Evolutionary conservation across 1,284 basidiomycete species (phyloP), one percentile per base, ranked within the genome.

Genomic region (Boletus albobrunnescens): DNA sequence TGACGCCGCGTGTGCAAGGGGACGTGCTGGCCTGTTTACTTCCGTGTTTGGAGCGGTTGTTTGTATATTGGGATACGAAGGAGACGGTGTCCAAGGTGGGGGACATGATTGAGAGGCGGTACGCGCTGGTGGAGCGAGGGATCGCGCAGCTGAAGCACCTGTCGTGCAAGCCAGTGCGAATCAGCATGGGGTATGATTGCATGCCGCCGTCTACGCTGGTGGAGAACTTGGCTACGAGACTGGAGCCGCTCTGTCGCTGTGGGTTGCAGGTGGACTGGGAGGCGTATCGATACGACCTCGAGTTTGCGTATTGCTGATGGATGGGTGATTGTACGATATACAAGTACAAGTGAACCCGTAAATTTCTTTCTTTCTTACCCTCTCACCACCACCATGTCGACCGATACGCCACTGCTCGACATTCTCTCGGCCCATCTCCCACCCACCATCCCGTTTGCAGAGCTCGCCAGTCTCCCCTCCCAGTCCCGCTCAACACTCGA

Each of bases 81-180:
- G 58, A 59, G 49, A 61, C 59, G 28, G 58, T 64, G 14, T 45
- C 49, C 19, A 53, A 48, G 44, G 60, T 65, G 47, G 59, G 56
- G 1, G 53, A 61, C 3, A 60, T 61, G 61, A 46, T 63, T 10
- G 59, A 61, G 44, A 19, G 37, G 28, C 56, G 61, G 23, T 59
- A 56, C 40, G 43, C 49, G 24, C 17, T 59, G 33, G 43, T 40
- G 0, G 56, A 45, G 4, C 46, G 36, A 2, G 59, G 55, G 13
- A 47, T 61, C 4, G 45, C 56, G n/a, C 57, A 39, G 26, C 9
- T 61, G 20, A 50, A 20, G 12, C 36, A 60, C 13, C 41, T 61
- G 24, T 59, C 53, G 32, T 61, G 59, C 51, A 63, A 52, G 43
- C 59, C 59, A 2, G 52, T 49, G 26, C 49, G 31, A 28, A 33